phyloP scores from a whole-genome alignment of 129 eudicot genomes.

The Flaveria ramosissima region DNA sequence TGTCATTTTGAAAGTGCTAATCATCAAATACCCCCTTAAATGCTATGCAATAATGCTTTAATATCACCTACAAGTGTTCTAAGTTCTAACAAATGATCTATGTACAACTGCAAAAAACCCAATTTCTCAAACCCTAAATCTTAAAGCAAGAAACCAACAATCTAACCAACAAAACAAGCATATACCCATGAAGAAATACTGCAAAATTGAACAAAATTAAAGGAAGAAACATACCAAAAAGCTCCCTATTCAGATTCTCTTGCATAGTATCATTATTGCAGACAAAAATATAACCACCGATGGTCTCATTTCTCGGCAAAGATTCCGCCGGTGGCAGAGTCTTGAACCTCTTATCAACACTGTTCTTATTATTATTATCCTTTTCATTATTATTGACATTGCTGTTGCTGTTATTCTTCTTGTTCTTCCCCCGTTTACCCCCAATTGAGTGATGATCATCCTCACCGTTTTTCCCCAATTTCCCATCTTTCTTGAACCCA shows the following conservation, averaged over 20 bases:
- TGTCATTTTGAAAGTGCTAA: too few species aligned
- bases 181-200: not conserved
- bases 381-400: not conserved
- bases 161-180: not conserved
- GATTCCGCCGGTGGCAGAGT: constrained; percentile 87
- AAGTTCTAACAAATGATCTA: not conserved
- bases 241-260: constrained; percentile 88
- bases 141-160: not conserved
- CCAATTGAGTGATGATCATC: constrained; percentile 31
- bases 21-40: too few species aligned
- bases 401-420: constrained; percentile 31
- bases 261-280: constrained; percentile 98
- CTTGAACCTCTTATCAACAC: constrained; percentile 89
- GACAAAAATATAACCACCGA: constrained; percentile 94
- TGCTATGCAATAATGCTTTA: too few species aligned
- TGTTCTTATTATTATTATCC: constrained; percentile 28
- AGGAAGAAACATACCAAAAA: constrained; percentile 63
- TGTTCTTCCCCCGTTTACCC: constrained; percentile 70
- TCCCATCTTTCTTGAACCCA: constrained; percentile 40
- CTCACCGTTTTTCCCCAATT: constrained; percentile 38
- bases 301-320: constrained; percentile 88
- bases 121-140: not conserved
- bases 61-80: not conserved
- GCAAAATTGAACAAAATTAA: not conserved
- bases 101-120: not conserved